A percentile compares a stretch with the other conserved stretches of the same genome.
phyloP scores from a whole-genome alignment of 2,329 filamentous ascomycete genomes.

The Xylaria polymorpha region DNA sequence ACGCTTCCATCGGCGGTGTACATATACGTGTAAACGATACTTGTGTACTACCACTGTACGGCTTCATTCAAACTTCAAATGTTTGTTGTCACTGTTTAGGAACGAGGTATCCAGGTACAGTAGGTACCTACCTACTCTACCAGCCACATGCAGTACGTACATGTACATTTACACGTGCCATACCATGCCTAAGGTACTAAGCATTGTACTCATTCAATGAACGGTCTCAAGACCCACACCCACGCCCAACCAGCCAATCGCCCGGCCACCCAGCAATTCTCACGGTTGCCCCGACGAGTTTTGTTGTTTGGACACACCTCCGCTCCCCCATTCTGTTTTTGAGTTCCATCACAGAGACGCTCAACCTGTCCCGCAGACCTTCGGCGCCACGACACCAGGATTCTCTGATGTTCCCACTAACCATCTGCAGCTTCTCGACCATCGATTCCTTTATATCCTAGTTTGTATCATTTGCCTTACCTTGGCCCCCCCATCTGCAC shows the following conservation, averaged over 20 bases:
- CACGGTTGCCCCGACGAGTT: slow-evolving; percentile 50
- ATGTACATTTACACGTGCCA: neutral
- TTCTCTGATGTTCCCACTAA: slow-evolving; percentile 38
- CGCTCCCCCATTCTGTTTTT: slow-evolving; percentile 43
- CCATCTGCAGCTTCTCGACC: slow-evolving; percentile 29
- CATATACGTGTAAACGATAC: neutral
- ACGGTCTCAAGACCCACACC: slow-evolving; percentile 16
- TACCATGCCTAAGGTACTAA: neutral
- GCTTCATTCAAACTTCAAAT: no score
- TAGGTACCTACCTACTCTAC: slow-evolving; percentile 1
- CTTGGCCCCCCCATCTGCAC: slow-evolving; percentile 15
- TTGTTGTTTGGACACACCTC: slow-evolving; percentile 47
- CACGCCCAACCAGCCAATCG: slow-evolving; percentile 28
- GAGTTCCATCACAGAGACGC: slow-evolving; percentile 39
- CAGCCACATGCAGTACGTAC: neutral
- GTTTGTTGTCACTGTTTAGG: neutral
- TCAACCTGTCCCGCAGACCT: slow-evolving; percentile 31
- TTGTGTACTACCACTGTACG: neutral
- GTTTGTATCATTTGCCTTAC: slow-evolving; percentile 26
- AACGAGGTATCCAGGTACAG: neutral
- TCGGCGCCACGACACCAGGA: slow-evolving; percentile 37
- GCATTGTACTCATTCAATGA: neutral
- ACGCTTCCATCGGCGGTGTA: neutral
- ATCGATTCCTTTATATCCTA: slow-evolving; percentile 19
- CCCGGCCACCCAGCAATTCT: slow-evolving; percentile 37